Conservation (phyloP, 495 filamentous ascomycete genomes). For the Parathielavia hyrcaniae region DNA sequence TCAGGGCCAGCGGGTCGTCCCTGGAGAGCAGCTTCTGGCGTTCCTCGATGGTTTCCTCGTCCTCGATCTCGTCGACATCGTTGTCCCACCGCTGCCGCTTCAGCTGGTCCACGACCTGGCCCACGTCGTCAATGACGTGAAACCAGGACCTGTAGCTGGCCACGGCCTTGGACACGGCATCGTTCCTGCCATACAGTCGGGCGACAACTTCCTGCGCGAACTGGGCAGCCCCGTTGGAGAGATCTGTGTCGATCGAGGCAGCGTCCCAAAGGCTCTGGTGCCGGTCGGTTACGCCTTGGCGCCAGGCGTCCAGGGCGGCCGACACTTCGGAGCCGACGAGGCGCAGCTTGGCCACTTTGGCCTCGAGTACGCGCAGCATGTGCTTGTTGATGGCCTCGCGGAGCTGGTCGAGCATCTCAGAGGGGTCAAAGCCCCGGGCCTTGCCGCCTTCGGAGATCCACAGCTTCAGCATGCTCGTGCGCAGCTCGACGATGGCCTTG, state of each 20-base stretch:
- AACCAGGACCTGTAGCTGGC: conserved; percentile 63
- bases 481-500: conserved; percentile 57
- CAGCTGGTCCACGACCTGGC: conserved; percentile 57
- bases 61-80: conserved; percentile 66
- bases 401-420: conserved; percentile 59
- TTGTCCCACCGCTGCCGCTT: conserved; percentile 68
- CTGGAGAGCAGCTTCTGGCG: conserved; percentile 58
- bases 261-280: conserved; percentile 57
- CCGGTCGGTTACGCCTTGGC: conserved; percentile 40
- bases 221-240: conserved; percentile 39
- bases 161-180: conserved; percentile 54
- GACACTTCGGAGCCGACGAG: conserved; percentile 54
- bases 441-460: conserved; percentile 60
- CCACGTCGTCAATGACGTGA: conserved; percentile 53
- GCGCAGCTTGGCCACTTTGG: conserved; percentile 52
- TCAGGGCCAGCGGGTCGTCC: conserved; percentile 63
- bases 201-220: conserved; percentile 43
- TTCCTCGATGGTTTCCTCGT: conserved; percentile 64
- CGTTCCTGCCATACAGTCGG: conserved; percentile 57
- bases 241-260: conserved; percentile 42
- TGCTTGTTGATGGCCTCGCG: conserved; percentile 62
- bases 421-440: conserved; percentile 50
- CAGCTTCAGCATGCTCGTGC: conserved; percentile 61
- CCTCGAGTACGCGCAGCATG: conserved; percentile 52
- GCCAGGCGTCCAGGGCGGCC: conserved; percentile 48